Evolutionary conservation across 148 eudicot species (phyloP).

Genomic region (Agrostemma githago): DNA sequence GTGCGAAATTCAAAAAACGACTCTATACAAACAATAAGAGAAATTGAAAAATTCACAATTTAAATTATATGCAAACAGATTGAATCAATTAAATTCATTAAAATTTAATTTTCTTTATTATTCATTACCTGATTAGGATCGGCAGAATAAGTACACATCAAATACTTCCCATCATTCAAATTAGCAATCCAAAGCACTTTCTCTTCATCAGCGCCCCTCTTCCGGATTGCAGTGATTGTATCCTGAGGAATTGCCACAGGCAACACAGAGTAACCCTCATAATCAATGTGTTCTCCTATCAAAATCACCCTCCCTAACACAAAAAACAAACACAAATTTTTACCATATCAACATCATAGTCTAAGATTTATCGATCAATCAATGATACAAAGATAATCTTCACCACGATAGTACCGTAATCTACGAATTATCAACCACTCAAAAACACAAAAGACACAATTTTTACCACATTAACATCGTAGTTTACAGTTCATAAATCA

Average conservation of each 20-base stretch:
- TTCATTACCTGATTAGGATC: slow-evolving; percentile 71
- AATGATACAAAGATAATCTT: no score
- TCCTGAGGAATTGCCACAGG: slow-evolving; percentile 93
- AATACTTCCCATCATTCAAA: slow-evolving; percentile 62
- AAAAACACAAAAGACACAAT: no score
- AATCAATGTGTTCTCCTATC: slow-evolving; percentile 97
- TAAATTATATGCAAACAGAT: no score
- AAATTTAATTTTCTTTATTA: neutral
- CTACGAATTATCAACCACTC: no score
- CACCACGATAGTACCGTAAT: no score
- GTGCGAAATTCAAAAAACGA: neutral
- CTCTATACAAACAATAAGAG: no score
- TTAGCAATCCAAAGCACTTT: slow-evolving; percentile 61
- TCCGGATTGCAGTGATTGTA: slow-evolving; percentile 75
- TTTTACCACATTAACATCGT: no score
- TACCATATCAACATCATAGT: neutral
- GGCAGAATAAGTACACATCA: slow-evolving; percentile 71
- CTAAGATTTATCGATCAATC: no score
- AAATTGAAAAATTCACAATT: no score
- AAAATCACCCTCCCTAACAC: slow-evolving; percentile 75
- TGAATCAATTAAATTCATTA: no score
- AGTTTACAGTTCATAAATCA: no score
- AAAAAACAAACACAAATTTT: neutral
- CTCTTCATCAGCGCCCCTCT: slow-evolving; percentile 37
- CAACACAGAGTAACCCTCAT: slow-evolving; percentile 92